Evolutionary conservation across 345 rosid species (phyloP).

Genomic region (Toxicodendron radicans): DNA sequence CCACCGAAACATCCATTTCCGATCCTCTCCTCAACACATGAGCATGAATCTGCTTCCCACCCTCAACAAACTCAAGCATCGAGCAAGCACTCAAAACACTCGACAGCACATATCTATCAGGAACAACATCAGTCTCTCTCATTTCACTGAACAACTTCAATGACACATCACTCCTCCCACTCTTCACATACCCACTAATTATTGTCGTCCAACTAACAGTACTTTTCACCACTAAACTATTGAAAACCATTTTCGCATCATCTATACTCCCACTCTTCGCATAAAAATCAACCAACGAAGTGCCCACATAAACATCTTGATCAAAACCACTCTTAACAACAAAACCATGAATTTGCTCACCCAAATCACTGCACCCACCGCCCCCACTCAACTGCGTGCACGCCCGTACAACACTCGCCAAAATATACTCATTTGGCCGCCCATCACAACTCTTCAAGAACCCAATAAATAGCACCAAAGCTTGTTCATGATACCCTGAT

Average conservation of each 20-base stretch:
- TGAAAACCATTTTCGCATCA: constrained; percentile 61
- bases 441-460: constrained; percentile 39
- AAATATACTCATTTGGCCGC: constrained; percentile 56
- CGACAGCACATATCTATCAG: constrained; percentile 60
- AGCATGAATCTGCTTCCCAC: constrained; percentile 76
- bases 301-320: constrained; percentile 65
- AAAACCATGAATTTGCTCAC: constrained; percentile 57
- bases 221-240: constrained; percentile 49
- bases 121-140: constrained; percentile 33
- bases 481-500: constrained; percentile 44
- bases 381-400: constrained; percentile 40
- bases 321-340: constrained; percentile 56
- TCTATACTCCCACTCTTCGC: constrained; percentile 46
- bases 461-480: constrained; percentile 42
- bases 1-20: constrained; percentile 58
- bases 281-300: constrained; percentile 60
- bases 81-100: constrained; percentile 66
- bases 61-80: constrained; percentile 44
- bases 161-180: constrained; percentile 54
- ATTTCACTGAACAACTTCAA: constrained; percentile 48
- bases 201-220: constrained; percentile 70
- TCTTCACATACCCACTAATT: constrained; percentile 57
- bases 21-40: constrained; percentile 53
- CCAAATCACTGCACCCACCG: constrained; percentile 32
- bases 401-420: constrained; percentile 65